A percentile compares a stretch with the other conserved stretches of the same genome.
Conservation (phyloP, 2,329 filamentous ascomycete genomes). For the Alternaria viburni region DNA sequence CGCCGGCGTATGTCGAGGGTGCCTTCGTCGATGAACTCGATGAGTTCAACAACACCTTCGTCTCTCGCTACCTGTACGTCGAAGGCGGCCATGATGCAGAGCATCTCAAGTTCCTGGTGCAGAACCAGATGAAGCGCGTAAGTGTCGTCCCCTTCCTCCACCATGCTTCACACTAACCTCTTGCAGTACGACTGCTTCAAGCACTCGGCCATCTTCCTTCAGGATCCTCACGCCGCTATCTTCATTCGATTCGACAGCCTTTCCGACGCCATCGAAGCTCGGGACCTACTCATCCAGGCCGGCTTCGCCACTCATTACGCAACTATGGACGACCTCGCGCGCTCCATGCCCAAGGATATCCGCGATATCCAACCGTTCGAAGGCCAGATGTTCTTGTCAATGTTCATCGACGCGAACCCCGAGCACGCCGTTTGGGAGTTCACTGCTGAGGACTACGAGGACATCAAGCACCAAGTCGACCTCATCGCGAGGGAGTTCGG, state of each 20-base stretch:
- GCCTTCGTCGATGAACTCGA: slow-evolving; percentile 38
- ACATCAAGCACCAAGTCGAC: slow-evolving; percentile 19
- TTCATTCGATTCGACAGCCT: slow-evolving; percentile 47
- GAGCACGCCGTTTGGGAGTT: slow-evolving; percentile 19
- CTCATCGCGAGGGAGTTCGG: slow-evolving; percentile 25
- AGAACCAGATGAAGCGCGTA: slow-evolving; percentile 40
- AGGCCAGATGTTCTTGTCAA: slow-evolving; percentile 36
- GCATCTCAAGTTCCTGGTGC: slow-evolving; percentile 29
- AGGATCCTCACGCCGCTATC: not conserved
- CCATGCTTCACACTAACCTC: slow-evolving; percentile 21
- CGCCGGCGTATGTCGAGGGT: slow-evolving; percentile 18
- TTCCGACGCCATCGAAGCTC: slow-evolving; percentile 39
- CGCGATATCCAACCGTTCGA: slow-evolving; percentile 36
- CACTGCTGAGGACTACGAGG: slow-evolving; percentile 18
- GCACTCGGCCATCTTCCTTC: slow-evolving; percentile 30
- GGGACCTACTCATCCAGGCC: slow-evolving; percentile 28
- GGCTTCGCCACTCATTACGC: slow-evolving; percentile 29
- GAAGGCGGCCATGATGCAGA: slow-evolving; percentile 32
- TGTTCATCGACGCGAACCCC: slow-evolving; percentile 25
- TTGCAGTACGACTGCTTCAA: slow-evolving; percentile 36
- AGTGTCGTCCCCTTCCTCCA: slow-evolving; percentile 9
- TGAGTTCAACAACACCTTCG: slow-evolving; percentile 21
- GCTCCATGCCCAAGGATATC: slow-evolving; percentile 34
- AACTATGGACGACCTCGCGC: slow-evolving; percentile 30
- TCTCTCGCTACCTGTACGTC: slow-evolving; percentile 37